Conservation (phyloP, 768 basidiomycete genomes). For the Cubamyces lactineus region DNA sequence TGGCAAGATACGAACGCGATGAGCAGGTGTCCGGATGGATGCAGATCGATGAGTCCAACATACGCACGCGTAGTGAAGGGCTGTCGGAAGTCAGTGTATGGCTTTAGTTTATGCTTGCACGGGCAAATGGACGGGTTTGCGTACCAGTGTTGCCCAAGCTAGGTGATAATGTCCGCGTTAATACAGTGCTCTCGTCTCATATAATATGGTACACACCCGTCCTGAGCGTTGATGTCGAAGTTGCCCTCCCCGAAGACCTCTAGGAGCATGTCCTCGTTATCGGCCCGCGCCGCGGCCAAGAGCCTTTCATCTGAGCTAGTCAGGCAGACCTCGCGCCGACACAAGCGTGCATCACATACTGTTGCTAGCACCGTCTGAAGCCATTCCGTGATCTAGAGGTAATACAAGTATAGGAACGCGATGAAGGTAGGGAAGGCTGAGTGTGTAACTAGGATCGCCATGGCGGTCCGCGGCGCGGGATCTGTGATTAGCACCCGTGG, state of each 20-base stretch:
- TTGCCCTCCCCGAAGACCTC: conserved; percentile 58
- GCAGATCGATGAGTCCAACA: conserved; percentile 4
- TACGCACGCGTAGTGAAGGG: conserved; percentile 73
- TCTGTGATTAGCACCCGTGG: conserved; percentile 24
- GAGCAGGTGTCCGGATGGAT: not conserved
- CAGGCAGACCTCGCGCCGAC: not conserved
- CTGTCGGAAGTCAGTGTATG: conserved; percentile 36
- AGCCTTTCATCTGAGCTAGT: conserved; percentile 63
- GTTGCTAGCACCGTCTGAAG: conserved; percentile 29
- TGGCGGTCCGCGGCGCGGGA: not conserved
- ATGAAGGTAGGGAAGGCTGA: not conserved
- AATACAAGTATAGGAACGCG: not conserved
- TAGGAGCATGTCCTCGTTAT: conserved; percentile 69
- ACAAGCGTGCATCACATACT: conserved; percentile 21
- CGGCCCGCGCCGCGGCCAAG: conserved; percentile 70
- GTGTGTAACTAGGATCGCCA: not conserved
- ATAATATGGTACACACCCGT: conserved; percentile 68
- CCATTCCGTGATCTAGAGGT: not conserved
- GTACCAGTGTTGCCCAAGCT: conserved; percentile 79
- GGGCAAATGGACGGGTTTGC: conserved; percentile 26
- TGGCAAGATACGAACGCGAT: not conserved
- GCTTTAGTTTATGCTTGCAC: not conserved
- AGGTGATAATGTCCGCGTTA: not conserved
- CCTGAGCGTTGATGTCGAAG: conserved; percentile 76
- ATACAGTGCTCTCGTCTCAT: too few relatives aligned